These are phyloP conservation scores for Pulveroboletus ravenelii DNA, from an alignment of 768 basidiomycete genomes.

Conservation along the genomic window DNA sequence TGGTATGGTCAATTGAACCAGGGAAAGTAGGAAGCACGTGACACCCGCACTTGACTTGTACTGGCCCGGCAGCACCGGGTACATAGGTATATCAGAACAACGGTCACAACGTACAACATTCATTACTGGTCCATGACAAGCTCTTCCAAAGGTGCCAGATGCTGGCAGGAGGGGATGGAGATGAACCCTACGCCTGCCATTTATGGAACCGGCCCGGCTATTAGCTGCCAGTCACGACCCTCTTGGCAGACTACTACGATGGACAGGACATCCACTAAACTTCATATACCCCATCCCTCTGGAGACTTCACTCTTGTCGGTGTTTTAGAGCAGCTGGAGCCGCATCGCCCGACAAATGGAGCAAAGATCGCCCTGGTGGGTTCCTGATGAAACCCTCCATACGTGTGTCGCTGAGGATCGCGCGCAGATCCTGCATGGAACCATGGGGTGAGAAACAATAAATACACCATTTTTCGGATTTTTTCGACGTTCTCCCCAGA, in stretches of 20 bases:
- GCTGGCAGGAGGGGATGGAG: background rate
- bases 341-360: conserved; percentile 47
- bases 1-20: background rate
- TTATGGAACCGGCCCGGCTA: conserved; percentile 15
- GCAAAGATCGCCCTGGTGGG: conserved; percentile 63
- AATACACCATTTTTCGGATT: background rate
- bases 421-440: conserved; percentile 70
- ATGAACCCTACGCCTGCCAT: conserved; percentile 24
- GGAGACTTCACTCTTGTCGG: conserved; percentile 51
- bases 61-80: too few species aligned
- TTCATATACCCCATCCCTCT: conserved; percentile 47
- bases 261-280: conserved; percentile 41
- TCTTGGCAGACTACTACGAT: conserved; percentile 15
- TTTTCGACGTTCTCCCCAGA: conserved; percentile 34
- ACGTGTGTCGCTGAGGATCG: conserved; percentile 13
- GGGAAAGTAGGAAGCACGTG: background rate
- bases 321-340: conserved; percentile 55
- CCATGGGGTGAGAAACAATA: conserved; percentile 56
- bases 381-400: conserved; percentile 11
- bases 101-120: background rate
- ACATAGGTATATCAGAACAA: too few species aligned
- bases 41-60: too few species aligned
- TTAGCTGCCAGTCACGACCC: background rate
- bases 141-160: background rate
- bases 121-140: background rate